phyloP scores from a whole-genome alignment of 2,329 filamentous ascomycete species.

The Arthrobotrys iridis region DNA sequence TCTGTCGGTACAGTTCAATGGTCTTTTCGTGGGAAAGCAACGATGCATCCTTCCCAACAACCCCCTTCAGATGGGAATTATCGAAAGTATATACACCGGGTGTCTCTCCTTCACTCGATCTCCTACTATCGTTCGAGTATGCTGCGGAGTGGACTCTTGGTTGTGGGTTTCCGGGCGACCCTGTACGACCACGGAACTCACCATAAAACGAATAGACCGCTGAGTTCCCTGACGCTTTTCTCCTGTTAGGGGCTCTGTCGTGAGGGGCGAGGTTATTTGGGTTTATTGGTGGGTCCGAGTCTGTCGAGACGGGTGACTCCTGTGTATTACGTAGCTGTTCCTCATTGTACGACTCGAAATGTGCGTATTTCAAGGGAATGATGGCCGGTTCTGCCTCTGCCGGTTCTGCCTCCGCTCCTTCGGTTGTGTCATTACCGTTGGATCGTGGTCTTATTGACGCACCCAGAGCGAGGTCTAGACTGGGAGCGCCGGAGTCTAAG shows the following conservation, averaged over 20 bases:
- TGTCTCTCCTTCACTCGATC: slow-evolving; percentile 72
- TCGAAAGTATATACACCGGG: slow-evolving; percentile 72
- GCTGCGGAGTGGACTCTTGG: slow-evolving; percentile 56
- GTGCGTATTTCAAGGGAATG: slow-evolving; percentile 48
- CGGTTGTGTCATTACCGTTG: slow-evolving; percentile 13
- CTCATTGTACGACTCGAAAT: slow-evolving; percentile 49
- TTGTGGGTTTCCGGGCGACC: slow-evolving; percentile 37
- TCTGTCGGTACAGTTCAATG: slow-evolving; percentile 95
- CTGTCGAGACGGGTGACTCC: slow-evolving; percentile 68
- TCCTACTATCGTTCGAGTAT: slow-evolving; percentile 60
- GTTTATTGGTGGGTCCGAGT: slow-evolving; percentile 64
- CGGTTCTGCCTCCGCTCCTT: neutral
- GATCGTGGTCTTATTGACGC: slow-evolving; percentile 31
- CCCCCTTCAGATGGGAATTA: slow-evolving; percentile 80
- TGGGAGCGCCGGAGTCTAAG: slow-evolving; percentile 37
- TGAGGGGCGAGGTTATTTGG: slow-evolving; percentile 52
- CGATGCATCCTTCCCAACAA: slow-evolving; percentile 88
- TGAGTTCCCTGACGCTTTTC: slow-evolving; percentile 32
- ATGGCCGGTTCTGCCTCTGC: slow-evolving; percentile 37
- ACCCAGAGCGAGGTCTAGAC: slow-evolving; percentile 34
- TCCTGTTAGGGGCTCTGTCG: slow-evolving; percentile 49
- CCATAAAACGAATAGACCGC: slow-evolving; percentile 52
- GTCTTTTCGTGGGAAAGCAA: slow-evolving; percentile 91
- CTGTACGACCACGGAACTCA: slow-evolving; percentile 51
- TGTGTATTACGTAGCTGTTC: slow-evolving; percentile 51